Evolutionary conservation across 2,329 filamentous ascomycete genomes (phyloP).

Genomic region (Phialocephala subalpina): DNA sequence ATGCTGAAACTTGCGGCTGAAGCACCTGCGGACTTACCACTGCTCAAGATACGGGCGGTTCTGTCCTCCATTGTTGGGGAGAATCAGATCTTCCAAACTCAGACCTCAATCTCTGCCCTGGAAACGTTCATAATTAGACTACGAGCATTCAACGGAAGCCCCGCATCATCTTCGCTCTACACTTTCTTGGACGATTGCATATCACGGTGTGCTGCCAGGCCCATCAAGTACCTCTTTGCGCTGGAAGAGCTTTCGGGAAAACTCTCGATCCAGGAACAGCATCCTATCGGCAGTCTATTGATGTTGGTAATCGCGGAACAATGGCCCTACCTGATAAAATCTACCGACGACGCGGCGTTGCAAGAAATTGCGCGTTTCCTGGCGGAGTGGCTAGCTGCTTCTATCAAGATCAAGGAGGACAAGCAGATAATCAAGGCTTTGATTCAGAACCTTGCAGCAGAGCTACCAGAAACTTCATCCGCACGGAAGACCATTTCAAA

Average conservation of each 20-base stretch:
- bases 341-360: conserved; percentile 52
- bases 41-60: conserved; percentile 60
- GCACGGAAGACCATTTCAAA: conserved; percentile 36
- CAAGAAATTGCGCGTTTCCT: conserved; percentile 64
- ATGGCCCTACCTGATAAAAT: conserved; percentile 71
- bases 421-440: conserved; percentile 53
- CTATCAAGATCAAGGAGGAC: conserved; percentile 61
- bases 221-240: conserved; percentile 84
- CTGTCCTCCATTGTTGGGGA: conserved; percentile 69
- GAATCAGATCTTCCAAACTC: conserved; percentile 68
- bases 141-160: conserved; percentile 39
- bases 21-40: conserved; percentile 55
- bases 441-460: conserved; percentile 50
- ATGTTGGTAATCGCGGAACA: conserved; percentile 79
- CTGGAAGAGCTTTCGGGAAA: conserved; percentile 60
- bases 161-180: conserved; percentile 60
- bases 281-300: conserved; percentile 66
- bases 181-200: conserved; percentile 85
- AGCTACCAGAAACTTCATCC: conserved; percentile 49
- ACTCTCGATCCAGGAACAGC: conserved; percentile 42
- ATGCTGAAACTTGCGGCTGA: conserved; percentile 67
- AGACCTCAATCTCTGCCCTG: conserved; percentile 52
- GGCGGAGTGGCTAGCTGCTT: conserved; percentile 61
- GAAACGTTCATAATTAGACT: conserved; percentile 53
- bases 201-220: conserved; percentile 75